Base-by-base conservation (phyloP, 371 early-diverging fungal species). In the Syncephalis fuscata region DNA sequence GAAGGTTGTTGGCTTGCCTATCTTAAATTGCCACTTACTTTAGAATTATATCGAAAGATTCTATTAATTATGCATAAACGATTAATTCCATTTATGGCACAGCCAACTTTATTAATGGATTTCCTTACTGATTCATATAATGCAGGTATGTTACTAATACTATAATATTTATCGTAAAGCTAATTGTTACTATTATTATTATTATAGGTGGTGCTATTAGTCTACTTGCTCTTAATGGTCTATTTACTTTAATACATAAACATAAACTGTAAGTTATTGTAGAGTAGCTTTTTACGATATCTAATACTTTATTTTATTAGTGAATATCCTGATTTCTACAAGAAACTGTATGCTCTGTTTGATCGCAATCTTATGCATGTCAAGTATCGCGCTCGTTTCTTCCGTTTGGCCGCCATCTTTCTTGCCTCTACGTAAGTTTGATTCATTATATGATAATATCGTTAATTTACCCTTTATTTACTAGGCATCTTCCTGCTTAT, bases 311-410 rank as follows among this genome's bases (percentile, higher is more conserved):
- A 11, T 50, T 11, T 15, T 52, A 42, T 2, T 82, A 82, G 32
- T 23, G 92, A 90, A 62, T 95, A 93, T 58, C 94, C 94, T n/a
- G 82, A 88, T 56, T 95, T 95, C 54, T 95, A 88, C 64, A 71
- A 65, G 46, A 90, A 92, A 59, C 80, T 95, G 22, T 95, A 95
- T 59, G 70, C 75, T 25, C 63, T 92, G 40, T 70, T 95, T 26
- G 88, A 91, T 56, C 73, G 75, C 53, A 75, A 89, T 55, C 54
- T 93, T 19, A 66, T 90, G 65, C 89, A 89, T 60, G 82, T 85
- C 48, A 91, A 89, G 65, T 91, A 91, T 66, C 76, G 90, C 20
- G 80, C 92, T 7, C 72, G 92, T 40, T 92, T 93, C 69, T 86
- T 92, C 63, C 77, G 90, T 46, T 69, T 92, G 45, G 72, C 82